Evolutionary conservation across 2,329 filamentous ascomycete genomes (phyloP), one percentile per base, ranked within the genome.

Genomic region (Fusarium sterilihyphosum): DNA sequence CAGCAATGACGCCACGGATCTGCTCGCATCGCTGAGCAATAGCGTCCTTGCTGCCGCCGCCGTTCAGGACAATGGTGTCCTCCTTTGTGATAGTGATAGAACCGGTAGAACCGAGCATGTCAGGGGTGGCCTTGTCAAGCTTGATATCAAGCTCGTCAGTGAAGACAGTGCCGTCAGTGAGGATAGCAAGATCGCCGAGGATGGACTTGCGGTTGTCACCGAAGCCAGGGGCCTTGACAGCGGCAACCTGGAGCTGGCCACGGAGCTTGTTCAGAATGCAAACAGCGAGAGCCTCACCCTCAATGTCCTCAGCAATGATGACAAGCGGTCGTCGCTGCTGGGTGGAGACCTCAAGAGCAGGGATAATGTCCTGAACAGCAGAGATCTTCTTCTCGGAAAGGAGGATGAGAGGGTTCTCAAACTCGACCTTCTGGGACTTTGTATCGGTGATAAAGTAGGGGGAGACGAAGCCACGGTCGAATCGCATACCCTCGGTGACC

Each of bases 331-430:
- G 94, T 85, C 96, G 95, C 84, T 94, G 90, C 86, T 98, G 95
- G 80, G 96, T 98, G 68, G 96, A 98, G 78, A 94, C 94, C 89
- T 99, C 96, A 66, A 99, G 94, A 76, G 96, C 95, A 76, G 96
- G 96, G 82, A 99, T 96, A 82, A 99, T 98, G 86, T 99, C 96
- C 88, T 98, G 96, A 69, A 98, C 96, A 70, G 95, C 94, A 60
- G 96, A 99, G 86, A 99, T 99, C 92, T 99, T 99, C 94, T 98
- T 98, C 92, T 99, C 96, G 14, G 96, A 98, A 64, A 99, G 94
- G 58, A 99, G 93, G 84, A 99, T 96, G 83, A 99, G 87, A 76
- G 96, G 96, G 91, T 99, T 98, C 92, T 99, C 96, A 78, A 99
- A 99, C 88, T 99, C 96, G 67, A 98, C 95, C 92, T 99, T 99